Evolutionary conservation across 768 basidiomycete genomes (phyloP).

Genomic region (Termitomyces sp.): DNA sequence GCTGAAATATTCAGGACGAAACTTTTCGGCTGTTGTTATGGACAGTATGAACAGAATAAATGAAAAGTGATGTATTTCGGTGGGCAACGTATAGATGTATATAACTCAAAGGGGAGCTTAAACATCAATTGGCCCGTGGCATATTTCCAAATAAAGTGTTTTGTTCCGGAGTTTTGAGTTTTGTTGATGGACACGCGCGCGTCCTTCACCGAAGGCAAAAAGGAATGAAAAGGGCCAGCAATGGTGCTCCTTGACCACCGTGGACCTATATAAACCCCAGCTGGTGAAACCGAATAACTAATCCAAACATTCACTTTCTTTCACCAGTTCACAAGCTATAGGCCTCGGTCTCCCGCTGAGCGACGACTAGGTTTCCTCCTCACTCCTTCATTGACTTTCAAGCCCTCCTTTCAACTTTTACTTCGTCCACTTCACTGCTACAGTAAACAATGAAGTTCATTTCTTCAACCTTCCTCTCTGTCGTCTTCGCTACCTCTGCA

Average conservation of each 20-base stretch:
- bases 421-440: background rate
- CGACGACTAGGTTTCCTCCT: background rate
- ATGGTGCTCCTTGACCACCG: background rate
- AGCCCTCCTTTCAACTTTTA: background rate
- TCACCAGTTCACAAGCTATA: background rate
- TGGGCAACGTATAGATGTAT: background rate
- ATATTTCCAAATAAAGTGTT: background rate
- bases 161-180: background rate
- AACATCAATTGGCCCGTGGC: background rate
- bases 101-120: background rate
- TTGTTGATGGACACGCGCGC: background rate
- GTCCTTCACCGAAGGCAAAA: background rate
- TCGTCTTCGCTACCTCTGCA: conserved; percentile 29
- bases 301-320: background rate
- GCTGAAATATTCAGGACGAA: background rate
- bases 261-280: background rate
- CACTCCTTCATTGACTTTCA: conserved; percentile 1
- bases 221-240: background rate
- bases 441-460: conserved; percentile 17
- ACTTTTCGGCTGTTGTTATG: too few species aligned
- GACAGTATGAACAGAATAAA: background rate
- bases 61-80: background rate
- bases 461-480: conserved; percentile 23
- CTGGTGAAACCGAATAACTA: background rate
- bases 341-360: background rate